A percentile compares a stretch with the other conserved stretches of the same genome.
Evolutionary conservation across 768 basidiomycete genomes (phyloP).

Genomic region (Sarcodon sp.): DNA sequence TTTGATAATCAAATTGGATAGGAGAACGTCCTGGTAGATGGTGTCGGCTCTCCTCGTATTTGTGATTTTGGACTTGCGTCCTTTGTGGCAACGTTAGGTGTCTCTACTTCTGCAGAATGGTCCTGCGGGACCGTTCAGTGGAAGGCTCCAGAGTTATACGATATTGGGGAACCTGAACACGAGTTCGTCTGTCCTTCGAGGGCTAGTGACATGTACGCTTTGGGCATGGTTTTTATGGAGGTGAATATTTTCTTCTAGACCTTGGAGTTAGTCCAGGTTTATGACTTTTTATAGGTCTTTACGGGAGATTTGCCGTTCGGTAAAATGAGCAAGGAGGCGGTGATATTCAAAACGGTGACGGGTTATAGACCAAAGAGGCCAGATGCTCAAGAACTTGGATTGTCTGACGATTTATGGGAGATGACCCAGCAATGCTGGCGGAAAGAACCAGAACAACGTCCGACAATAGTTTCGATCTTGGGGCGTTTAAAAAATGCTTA

Average conservation of each 20-base stretch:
- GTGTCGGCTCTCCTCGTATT: background rate
- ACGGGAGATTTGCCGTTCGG: too few species aligned
- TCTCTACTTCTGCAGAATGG: background rate
- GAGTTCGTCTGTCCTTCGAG: background rate
- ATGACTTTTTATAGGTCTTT: too few species aligned
- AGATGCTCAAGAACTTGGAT: background rate
- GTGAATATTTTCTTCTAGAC: background rate
- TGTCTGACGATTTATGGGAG: background rate
- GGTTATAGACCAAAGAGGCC: background rate
- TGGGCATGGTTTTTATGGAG: background rate
- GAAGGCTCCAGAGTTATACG: slow-evolving; percentile 1
- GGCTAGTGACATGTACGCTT: background rate
- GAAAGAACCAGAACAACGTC: background rate
- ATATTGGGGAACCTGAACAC: background rate
- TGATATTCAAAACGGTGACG: too few species aligned
- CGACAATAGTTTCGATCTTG: background rate
- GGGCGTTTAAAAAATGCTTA: background rate
- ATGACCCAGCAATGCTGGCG: background rate
- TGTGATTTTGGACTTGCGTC: background rate
- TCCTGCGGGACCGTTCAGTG: background rate
- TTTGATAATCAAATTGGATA: background rate
- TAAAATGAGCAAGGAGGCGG: too few species aligned
- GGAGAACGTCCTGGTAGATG: slow-evolving; percentile 1
- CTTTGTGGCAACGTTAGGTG: background rate
- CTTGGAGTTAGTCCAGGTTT: too few species aligned